These are phyloP conservation scores for Helichrysum umbraculigerum DNA, from an alignment of 129 eudicot species.

Conservation along the genomic window DNA sequence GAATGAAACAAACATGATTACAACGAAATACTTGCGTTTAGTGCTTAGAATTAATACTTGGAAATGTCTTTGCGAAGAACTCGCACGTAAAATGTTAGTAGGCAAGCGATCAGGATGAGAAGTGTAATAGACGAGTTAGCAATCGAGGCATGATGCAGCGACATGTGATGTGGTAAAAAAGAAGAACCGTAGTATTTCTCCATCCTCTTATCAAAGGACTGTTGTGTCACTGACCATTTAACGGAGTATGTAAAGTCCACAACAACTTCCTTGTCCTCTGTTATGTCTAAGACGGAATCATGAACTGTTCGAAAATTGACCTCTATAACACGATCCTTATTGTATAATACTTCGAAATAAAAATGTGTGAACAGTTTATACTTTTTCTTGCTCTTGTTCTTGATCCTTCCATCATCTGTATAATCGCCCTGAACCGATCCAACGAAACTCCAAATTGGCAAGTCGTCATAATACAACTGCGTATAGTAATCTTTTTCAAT, in stretches of 20 bases:
- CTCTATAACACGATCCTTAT: slow-evolving; percentile 59
- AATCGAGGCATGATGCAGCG: slow-evolving; percentile 49
- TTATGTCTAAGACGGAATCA: slow-evolving; percentile 29
- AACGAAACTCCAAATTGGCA: slow-evolving; percentile 71
- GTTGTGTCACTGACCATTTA: slow-evolving; percentile 50
- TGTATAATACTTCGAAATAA: slow-evolving; percentile 49
- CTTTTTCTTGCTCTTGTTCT: slow-evolving; percentile 6
- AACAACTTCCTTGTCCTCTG: slow-evolving; percentile 54
- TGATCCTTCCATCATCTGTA: slow-evolving; percentile 19
- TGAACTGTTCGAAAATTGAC: slow-evolving; percentile 25
- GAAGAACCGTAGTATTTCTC: slow-evolving; percentile 41
- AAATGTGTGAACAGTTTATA: slow-evolving; percentile 39
- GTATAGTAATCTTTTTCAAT: slow-evolving; percentile 51
- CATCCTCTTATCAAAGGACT: slow-evolving; percentile 63
- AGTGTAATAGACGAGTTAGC: slow-evolving; percentile 49
- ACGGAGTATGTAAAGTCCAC: slow-evolving; percentile 55
- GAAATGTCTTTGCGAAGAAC: slow-evolving; percentile 70
- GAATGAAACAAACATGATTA: slow-evolving; percentile 3
- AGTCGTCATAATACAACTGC: slow-evolving; percentile 70
- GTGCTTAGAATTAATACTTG: slow-evolving; percentile 39
- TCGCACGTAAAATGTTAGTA: slow-evolving; percentile 46
- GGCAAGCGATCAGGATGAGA: slow-evolving; percentile 46
- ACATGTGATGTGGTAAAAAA: slow-evolving; percentile 47
- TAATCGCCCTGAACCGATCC: slow-evolving; percentile 37
- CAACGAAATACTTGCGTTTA: not conserved